Base-by-base conservation (phyloP, 768 basidiomycete species). In the Neoboletus magnificus region DNA sequence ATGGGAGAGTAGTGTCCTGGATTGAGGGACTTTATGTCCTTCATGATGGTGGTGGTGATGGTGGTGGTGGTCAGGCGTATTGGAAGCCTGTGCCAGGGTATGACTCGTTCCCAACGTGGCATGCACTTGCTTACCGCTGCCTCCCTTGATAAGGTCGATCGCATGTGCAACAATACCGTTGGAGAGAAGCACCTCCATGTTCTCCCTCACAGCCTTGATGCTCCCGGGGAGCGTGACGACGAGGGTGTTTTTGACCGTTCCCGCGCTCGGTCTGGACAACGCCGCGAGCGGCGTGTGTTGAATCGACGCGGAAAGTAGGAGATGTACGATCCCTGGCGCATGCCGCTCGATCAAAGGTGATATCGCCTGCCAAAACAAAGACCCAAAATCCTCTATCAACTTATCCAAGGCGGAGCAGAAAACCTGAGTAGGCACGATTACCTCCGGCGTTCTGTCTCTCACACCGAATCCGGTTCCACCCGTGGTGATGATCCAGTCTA, bases 391-490 rank as follows among this genome's bases (percentile, higher is more conserved):
- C 5, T 25, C 41, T 22, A 29, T 40, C 2, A 30, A 15, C 20
- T 9, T 12, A 29, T 39, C 23, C n/a, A 16, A 12, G 22, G 25
- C 10, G 25, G 43, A 12, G 18, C 32, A 18, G 22, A 25, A 36
- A 36, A 40, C 22, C 5, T 22, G 25, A 45, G n/a, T n/a, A 39
- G 20, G 36, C 6, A 44, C 33, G 27, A 13, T 46, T 43, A 89
- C 92, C 80, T 96, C 91, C 37, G 93, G 93, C 5, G 93, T 96
- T 42, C 77, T 73, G 71, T 96, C 93, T 60, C 88, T 75, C 30
- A 81, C 75, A 1, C 91, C 89, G 64, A 93, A 93, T 8, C 93
- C 93, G 1, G 93, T 96, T 5, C 93, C 93, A 18, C 93, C 93
- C 0, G 89, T 89, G 7, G 90, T 89, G 59, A 96, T 75, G 55